Conservation (phyloP, 805 yeast species). For the Sugiyamaella boreocaroliniensis region DNA sequence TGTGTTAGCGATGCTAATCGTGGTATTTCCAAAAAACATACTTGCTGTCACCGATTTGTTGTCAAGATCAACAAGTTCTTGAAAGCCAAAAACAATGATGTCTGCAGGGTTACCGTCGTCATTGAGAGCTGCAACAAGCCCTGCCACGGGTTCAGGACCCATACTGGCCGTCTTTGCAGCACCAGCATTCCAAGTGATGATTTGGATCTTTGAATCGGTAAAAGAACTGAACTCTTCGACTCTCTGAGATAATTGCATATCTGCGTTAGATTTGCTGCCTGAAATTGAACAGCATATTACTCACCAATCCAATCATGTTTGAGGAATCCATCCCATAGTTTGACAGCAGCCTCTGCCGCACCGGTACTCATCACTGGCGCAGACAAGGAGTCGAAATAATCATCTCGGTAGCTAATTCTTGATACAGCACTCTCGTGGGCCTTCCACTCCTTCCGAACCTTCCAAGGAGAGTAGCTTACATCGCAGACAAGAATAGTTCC, state of each 20-base stretch:
- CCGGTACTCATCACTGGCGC: slow-evolving; percentile 26
- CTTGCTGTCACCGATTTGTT: slow-evolving; percentile 75
- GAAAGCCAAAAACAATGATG: slow-evolving; percentile 74
- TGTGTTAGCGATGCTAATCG: not conserved
- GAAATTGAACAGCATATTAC: slow-evolving; percentile 1
- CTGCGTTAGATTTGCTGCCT: not conserved
- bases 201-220: slow-evolving; percentile 23
- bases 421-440: slow-evolving; percentile 30
- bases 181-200: slow-evolving; percentile 39
- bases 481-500: slow-evolving; percentile 33
- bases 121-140: slow-evolving; percentile 16
- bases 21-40: slow-evolving; percentile 22
- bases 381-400: slow-evolving; percentile 9
- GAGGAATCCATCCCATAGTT: slow-evolving; percentile 32
- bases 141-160: slow-evolving; percentile 17
- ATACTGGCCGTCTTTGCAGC: slow-evolving; percentile 32
- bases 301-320: slow-evolving; percentile 29
- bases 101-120: slow-evolving; percentile 43
- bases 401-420: slow-evolving; percentile 14
- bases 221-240: slow-evolving; percentile 26
- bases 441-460: slow-evolving; percentile 32
- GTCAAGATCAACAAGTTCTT: slow-evolving; percentile 83
- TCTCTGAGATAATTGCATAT: slow-evolving; percentile 11
- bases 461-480: slow-evolving; percentile 27
- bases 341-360: slow-evolving; percentile 20